Evolutionary conservation across 2,329 filamentous ascomycete species (phyloP), one percentile per base, ranked within the genome.

Genomic region (Davidsoniella eucalypti): DNA sequence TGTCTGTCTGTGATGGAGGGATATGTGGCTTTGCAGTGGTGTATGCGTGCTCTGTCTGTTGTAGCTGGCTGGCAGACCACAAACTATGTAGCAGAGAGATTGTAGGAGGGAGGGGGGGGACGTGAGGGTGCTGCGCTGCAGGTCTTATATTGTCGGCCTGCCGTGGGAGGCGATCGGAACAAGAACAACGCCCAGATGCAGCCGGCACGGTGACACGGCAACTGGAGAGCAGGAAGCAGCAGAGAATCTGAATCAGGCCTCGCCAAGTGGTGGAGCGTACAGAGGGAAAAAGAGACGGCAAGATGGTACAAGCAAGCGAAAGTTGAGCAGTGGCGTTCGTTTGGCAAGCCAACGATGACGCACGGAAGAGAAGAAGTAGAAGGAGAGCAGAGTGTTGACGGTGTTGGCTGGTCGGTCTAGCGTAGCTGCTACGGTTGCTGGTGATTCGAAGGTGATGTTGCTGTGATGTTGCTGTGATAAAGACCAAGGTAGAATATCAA

Each of bases 211-310:
- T 33, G 26, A 33, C 26, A 33, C 26, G 26, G 26, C 26, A 33
- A 33, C 26, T 33, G 4, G 21, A 21, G 3, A 21, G 4, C 6
- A 50, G 17, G 23, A 36, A 33, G 39, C 17, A 12, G 33, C 26
- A 40, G 37, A 41, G 29, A 23, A 33, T 33, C 26, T 50, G 40
- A 50, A 45, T 45, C 48, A 50, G 23, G 23, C 41, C 44, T 50
- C 42, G 48, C 41, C 42, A 50, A 50, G 48, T 36, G 37, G 26
- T 50, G 48, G 29, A 26, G 37, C 36, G 47, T 41, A 39, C 18
- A 42, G 23, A 33, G 18, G n/a, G 38, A 25, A 47, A 12, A 43
- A 18, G 41, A 36, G 23, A 47, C 8, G 23, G 21, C 14, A 21
- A 44, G 12, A 33, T 3, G 14, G 42, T 18, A 45, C 43, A 18